These are phyloP conservation scores for Nosema granulosis DNA, from an alignment of 371 early-diverging fungal species.

Conservation along the genomic window DNA sequence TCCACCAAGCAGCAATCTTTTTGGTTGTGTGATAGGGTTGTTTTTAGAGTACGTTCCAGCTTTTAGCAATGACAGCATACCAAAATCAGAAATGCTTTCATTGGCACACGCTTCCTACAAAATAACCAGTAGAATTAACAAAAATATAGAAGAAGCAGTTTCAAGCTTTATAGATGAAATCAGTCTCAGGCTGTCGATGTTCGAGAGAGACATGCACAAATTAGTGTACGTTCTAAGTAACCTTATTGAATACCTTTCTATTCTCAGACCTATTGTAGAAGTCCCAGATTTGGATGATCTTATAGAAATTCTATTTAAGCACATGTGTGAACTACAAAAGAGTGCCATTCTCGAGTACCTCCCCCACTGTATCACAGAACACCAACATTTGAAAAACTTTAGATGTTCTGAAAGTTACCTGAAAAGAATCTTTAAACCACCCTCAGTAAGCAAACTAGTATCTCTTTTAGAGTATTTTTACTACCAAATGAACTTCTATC, in stretches of 20 bases:
- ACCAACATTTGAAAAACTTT: slow-evolving; percentile 57
- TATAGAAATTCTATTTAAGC: slow-evolving; percentile 30
- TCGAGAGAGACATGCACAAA: slow-evolving; percentile 25
- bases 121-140: slow-evolving; percentile 7
- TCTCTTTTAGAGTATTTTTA: slow-evolving; percentile 43
- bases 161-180: slow-evolving; percentile 30
- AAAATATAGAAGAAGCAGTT: slow-evolving; percentile 8
- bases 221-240: slow-evolving; percentile 47
- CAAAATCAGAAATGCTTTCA: slow-evolving; percentile 45
- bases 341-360: slow-evolving; percentile 9
- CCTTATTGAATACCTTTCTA: slow-evolving; percentile 42
- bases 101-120: slow-evolving; percentile 46
- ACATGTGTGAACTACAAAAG: slow-evolving; percentile 33
- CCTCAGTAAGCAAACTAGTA: slow-evolving; percentile 37
- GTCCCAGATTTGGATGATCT: slow-evolving; percentile 35
- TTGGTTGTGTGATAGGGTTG: slow-evolving; percentile 37
- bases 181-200: background rate
- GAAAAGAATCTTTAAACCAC: slow-evolving; percentile 45
- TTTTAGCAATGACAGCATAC: slow-evolving; percentile 31
- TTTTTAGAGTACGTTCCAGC: slow-evolving; percentile 51
- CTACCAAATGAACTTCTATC: slow-evolving; percentile 36
- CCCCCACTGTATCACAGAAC: slow-evolving; percentile 50
- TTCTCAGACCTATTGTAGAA: slow-evolving; percentile 1
- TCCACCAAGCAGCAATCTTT: slow-evolving; percentile 10
- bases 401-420: slow-evolving; percentile 34